Conservation (phyloP, 805 yeast species). For the Metschnikowia lachancei region DNA sequence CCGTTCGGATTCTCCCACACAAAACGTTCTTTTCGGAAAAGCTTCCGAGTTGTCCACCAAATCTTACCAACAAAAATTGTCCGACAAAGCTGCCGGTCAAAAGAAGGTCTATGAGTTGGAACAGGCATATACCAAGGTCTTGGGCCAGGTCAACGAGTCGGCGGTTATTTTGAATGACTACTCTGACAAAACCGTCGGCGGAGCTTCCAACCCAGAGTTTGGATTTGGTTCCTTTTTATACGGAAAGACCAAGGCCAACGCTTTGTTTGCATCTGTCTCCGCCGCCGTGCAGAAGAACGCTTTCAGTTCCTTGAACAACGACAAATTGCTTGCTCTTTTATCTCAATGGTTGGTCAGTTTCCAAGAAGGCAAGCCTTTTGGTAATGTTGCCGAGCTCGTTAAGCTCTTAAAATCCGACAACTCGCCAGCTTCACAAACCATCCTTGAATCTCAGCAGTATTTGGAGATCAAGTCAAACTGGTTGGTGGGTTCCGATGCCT, state of each 20-base stretch:
- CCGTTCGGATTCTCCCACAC: slow-evolving; percentile 52
- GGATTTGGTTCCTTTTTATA: slow-evolving; percentile 78
- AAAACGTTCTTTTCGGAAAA: slow-evolving; percentile 60
- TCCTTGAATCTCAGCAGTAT: slow-evolving; percentile 47
- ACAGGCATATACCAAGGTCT: slow-evolving; percentile 71
- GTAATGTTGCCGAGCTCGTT: slow-evolving; percentile 32
- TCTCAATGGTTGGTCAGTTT: slow-evolving; percentile 68
- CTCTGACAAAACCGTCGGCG: slow-evolving; percentile 43
- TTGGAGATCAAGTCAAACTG: slow-evolving; percentile 58
- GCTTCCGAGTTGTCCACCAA: slow-evolving; percentile 30
- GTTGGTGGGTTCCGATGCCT: slow-evolving; percentile 91
- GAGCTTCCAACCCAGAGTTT: slow-evolving; percentile 68
- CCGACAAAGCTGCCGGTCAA: slow-evolving; percentile 35
- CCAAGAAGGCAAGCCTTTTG: slow-evolving; percentile 34
- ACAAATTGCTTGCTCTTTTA: slow-evolving; percentile 52
- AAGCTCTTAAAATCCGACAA: slow-evolving; percentile 40
- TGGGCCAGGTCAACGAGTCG: slow-evolving; percentile 61
- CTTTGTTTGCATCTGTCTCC: slow-evolving; percentile 45
- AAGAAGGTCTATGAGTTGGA: slow-evolving; percentile 56
- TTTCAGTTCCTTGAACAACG: slow-evolving; percentile 43
- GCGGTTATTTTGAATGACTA: slow-evolving; percentile 62
- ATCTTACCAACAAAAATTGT: slow-evolving; percentile 23
- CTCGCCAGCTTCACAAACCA: slow-evolving; percentile 40
- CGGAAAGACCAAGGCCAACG: slow-evolving; percentile 48
- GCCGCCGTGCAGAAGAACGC: slow-evolving; percentile 45